phyloP scores from a whole-genome alignment of 306 rosid genomes.

The Ceratonia siliqua region DNA sequence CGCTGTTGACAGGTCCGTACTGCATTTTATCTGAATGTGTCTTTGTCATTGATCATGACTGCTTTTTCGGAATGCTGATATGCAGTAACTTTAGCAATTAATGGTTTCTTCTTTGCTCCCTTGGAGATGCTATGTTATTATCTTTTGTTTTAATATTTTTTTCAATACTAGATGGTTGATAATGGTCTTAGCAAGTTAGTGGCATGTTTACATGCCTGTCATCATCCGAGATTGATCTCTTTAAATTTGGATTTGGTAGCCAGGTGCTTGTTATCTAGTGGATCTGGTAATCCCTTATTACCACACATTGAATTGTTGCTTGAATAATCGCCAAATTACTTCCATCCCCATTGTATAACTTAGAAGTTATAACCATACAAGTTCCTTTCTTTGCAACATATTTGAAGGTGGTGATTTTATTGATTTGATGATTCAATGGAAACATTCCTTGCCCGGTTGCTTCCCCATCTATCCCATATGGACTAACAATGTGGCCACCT shows the following conservation, averaged over 20 bases:
- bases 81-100: background rate
- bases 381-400: background rate
- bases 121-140: background rate
- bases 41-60: background rate
- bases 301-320: background rate
- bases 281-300: background rate
- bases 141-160: too few species aligned
- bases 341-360: background rate
- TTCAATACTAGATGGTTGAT: background rate
- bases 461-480: too few species aligned
- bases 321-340: background rate
- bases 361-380: background rate
- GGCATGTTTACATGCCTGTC: background rate
- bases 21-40: slow-evolving; percentile 17
- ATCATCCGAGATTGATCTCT: background rate
- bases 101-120: background rate
- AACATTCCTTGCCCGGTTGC: too few species aligned
- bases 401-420: background rate
- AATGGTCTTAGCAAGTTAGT: slow-evolving; percentile 5
- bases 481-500: too few species aligned
- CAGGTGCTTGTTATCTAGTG: background rate
- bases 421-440: too few species aligned
- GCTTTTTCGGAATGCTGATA: background rate
- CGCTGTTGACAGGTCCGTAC: slow-evolving; percentile 65
- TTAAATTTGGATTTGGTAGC: background rate